phyloP scores from a whole-genome alignment of 2,329 filamentous ascomycete genomes.

The Cercospora sojina region DNA sequence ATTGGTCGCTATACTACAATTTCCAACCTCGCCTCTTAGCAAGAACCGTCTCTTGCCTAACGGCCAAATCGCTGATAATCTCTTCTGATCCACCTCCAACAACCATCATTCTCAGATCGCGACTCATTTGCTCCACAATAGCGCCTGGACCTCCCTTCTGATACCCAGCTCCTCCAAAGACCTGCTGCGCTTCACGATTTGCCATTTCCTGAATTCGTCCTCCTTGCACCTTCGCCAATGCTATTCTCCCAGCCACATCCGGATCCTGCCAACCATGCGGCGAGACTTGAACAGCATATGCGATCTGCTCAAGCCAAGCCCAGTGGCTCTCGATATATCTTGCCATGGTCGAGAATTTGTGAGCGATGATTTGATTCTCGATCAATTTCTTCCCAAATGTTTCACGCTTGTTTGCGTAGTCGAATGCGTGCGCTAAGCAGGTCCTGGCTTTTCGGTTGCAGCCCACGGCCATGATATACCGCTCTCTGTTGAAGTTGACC shows the following conservation, averaged over 20 bases:
- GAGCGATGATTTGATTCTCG: slow-evolving; percentile 37
- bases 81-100: slow-evolving; percentile 40
- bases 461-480: slow-evolving; percentile 57
- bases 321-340: slow-evolving; percentile 36
- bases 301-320: slow-evolving; percentile 37
- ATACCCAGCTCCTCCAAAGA: slow-evolving; percentile 56
- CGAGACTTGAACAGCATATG: slow-evolving; percentile 35
- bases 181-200: slow-evolving; percentile 56
- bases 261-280: slow-evolving; percentile 34
- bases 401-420: slow-evolving; percentile 37
- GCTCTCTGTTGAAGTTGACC: slow-evolving; percentile 59
- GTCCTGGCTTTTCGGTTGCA: slow-evolving; percentile 56
- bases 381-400: slow-evolving; percentile 40
- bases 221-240: slow-evolving; percentile 53
- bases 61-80: slow-evolving; percentile 38
- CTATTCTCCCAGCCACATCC: slow-evolving; percentile 54
- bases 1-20: slow-evolving; percentile 33
- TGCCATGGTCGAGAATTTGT: slow-evolving; percentile 37
- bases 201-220: slow-evolving; percentile 55
- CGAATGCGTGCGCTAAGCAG: slow-evolving; percentile 32
- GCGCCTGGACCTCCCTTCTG: slow-evolving; percentile 53
- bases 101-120: slow-evolving; percentile 52
- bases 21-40: slow-evolving; percentile 47
- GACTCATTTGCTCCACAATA: slow-evolving; percentile 54
- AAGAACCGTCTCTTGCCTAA: slow-evolving; percentile 38